Conservation (phyloP, 1,284 basidiomycete genomes). For the Garcileccinum viscosum region DNA sequence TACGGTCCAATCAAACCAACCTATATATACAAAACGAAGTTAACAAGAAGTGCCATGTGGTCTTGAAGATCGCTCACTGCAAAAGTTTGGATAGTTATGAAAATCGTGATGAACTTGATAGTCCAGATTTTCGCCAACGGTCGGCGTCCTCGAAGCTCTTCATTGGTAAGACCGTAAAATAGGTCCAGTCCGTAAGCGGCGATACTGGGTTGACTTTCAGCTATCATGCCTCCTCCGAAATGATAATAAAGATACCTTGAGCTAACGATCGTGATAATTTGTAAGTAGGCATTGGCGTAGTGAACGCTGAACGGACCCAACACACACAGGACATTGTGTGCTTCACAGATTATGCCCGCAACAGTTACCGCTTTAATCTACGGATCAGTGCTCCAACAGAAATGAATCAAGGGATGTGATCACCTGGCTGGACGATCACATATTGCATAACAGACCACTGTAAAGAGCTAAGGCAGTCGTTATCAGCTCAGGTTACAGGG, state of each 20-base stretch:
- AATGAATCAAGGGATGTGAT: not conserved
- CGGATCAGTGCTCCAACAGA: constrained; percentile 38
- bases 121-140: constrained; percentile 84
- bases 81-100: constrained; percentile 82
- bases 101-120: constrained; percentile 88
- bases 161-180: constrained; percentile 82
- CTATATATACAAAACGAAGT: no score
- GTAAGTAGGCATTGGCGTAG: constrained; percentile 77
- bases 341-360: constrained; percentile 77
- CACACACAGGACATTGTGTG: constrained; percentile 70
- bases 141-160: constrained; percentile 75
- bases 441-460: constrained; percentile 87
- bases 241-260: constrained; percentile 63
- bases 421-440: constrained; percentile 78
- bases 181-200: constrained; percentile 81
- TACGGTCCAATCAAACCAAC: no score
- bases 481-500: not conserved
- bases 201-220: no score
- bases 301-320: constrained; percentile 62
- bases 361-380: constrained; percentile 54
- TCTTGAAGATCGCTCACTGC: constrained; percentile 52
- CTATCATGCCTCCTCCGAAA: no score
- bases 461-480: constrained; percentile 3
- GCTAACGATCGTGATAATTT: constrained; percentile 75
- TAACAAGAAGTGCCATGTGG: no score